phyloP scores from a whole-genome alignment of 2,329 filamentous ascomycete species.

The Biscogniauxia mediterranea region DNA sequence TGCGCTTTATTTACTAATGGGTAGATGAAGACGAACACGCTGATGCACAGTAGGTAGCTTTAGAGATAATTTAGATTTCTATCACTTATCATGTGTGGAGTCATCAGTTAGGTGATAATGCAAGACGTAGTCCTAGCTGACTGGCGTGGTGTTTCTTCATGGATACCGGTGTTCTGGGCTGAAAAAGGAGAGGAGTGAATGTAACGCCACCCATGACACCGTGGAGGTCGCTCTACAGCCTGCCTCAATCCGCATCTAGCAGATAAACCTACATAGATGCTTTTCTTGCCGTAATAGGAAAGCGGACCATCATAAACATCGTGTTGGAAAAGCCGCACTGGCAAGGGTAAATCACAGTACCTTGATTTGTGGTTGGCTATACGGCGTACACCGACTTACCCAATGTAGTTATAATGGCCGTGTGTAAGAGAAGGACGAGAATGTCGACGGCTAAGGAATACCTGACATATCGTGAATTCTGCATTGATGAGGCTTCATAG shows the following conservation, averaged over 20 bases:
- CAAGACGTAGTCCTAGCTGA: neutral
- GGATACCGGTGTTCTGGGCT: too few relatives aligned
- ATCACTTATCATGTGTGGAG: neutral
- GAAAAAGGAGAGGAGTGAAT: neutral
- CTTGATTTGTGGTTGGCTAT: neutral
- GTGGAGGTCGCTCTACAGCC: neutral
- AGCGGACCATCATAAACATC: neutral
- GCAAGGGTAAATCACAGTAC: neutral
- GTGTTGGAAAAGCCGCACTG: neutral
- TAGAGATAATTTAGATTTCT: neutral
- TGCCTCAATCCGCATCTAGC: neutral
- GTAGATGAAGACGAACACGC: neutral
- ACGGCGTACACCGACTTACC: neutral
- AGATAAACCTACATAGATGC: neutral
- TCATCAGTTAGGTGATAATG: neutral
- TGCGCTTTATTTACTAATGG: neutral
- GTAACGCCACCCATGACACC: neutral
- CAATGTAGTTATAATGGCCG: neutral
- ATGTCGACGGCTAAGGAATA: too few relatives aligned
- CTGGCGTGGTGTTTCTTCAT: neutral
- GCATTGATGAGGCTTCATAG: too few relatives aligned
- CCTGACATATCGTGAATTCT: too few relatives aligned
- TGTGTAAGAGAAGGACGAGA: too few relatives aligned
- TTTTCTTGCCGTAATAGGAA: neutral
- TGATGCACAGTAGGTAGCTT: neutral